Evolutionary conservation across 768 basidiomycete species (phyloP).

Genomic region (Macrolepiota fuliginosa): DNA sequence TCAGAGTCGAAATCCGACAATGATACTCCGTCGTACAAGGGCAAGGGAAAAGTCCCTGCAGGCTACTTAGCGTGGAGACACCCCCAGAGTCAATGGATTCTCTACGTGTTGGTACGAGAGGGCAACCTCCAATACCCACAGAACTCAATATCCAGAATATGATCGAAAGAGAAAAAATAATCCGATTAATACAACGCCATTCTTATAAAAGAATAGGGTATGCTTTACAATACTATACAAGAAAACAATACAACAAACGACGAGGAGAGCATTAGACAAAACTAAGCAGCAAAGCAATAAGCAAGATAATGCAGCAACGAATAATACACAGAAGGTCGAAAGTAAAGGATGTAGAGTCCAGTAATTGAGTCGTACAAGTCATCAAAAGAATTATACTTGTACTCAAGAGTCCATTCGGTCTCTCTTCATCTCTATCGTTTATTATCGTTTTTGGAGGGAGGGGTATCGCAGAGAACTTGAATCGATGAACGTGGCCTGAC

Average conservation of each 20-base stretch:
- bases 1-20: too few species aligned
- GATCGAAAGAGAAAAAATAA: neutral
- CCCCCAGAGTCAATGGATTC: too few species aligned
- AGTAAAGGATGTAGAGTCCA: neutral
- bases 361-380: neutral
- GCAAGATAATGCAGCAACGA: neutral
- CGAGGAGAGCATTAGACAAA: neutral
- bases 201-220: neutral
- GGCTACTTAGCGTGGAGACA: too few species aligned
- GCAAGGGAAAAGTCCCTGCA: too few species aligned
- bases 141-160: neutral
- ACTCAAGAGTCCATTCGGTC: neutral
- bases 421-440: neutral
- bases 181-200: neutral
- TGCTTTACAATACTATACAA: neutral
- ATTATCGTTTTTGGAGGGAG: neutral
- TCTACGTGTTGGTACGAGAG: too few species aligned
- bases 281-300: neutral
- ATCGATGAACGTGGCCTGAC: neutral
- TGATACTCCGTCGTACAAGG: too few species aligned
- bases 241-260: neutral
- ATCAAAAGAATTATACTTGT: neutral
- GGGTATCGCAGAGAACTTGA: neutral
- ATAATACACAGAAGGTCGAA: neutral
- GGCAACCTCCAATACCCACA: too few species aligned